Conservation (phyloP, 2,329 filamentous ascomycete species). For the Pestalotiopsis sp. region DNA sequence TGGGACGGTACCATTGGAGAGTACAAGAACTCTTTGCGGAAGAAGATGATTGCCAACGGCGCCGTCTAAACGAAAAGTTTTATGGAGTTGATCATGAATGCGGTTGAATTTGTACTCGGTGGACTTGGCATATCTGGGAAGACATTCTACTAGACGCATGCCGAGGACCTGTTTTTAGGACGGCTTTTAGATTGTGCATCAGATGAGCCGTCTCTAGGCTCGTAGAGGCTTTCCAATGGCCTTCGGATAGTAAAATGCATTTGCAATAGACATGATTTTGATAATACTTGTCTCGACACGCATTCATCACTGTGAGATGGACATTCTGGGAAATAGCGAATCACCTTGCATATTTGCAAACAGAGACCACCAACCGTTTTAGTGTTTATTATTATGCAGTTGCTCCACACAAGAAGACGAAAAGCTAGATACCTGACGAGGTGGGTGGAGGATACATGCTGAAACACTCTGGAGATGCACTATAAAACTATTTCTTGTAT, state of each 20-base stretch:
- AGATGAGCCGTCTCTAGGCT: constrained; percentile 5
- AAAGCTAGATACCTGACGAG: too few relatives aligned
- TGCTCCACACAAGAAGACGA: too few relatives aligned
- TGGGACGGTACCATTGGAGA: constrained; percentile 90
- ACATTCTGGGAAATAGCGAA: too few relatives aligned
- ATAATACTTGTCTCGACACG: neutral
- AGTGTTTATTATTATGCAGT: too few relatives aligned
- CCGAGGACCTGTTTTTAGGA: neutral
- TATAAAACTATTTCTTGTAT: too few relatives aligned
- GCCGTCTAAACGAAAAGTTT: constrained; percentile 66
- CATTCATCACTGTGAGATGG: too few relatives aligned
- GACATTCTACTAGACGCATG: constrained; percentile 7
- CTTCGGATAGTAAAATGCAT: constrained; percentile 3
- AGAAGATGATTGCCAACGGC: constrained; percentile 94
- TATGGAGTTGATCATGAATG: neutral
- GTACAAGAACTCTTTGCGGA: constrained; percentile 98
- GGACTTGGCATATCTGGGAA: constrained; percentile 4
- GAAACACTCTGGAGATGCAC: too few relatives aligned
- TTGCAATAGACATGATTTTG: neutral
- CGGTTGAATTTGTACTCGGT: constrained; percentile 4
- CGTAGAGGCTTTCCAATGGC: neutral
- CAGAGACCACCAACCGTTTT: too few relatives aligned
- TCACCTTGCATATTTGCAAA: too few relatives aligned
- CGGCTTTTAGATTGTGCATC: constrained; percentile 11
- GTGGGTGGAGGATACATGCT: too few relatives aligned